phyloP scores from a whole-genome alignment of 225 moss, liverwort and hornwort species.

The Polytrichum formosum region DNA sequence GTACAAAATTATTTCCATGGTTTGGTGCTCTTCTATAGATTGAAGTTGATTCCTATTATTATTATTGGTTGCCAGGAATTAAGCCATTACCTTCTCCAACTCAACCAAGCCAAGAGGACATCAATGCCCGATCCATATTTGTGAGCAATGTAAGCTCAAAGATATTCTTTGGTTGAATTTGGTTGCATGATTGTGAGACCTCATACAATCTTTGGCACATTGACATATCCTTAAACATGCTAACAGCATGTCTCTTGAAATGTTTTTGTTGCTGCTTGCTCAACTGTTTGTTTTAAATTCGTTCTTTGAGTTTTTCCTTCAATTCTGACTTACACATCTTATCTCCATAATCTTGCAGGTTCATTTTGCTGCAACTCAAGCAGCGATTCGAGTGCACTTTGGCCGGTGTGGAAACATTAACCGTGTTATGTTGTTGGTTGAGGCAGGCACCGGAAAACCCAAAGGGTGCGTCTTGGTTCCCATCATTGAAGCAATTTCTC shows the following conservation, averaged over 20 bases:
- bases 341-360: slow-evolving; percentile 38
- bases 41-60: background rate
- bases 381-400: slow-evolving; percentile 73
- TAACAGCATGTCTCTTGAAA: no score
- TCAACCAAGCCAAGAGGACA: slow-evolving; percentile 65
- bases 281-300: no score
- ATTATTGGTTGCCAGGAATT: slow-evolving; percentile 28
- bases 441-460: slow-evolving; percentile 71
- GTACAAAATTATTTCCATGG: no score
- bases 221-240: no score
- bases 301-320: background rate
- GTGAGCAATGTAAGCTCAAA: slow-evolving; percentile 75
- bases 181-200: no score
- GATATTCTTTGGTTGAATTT: no score
- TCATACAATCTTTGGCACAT: no score
- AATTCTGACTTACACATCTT: background rate
- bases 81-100: slow-evolving; percentile 56
- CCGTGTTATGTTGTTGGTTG: slow-evolving; percentile 66
- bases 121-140: slow-evolving; percentile 73
- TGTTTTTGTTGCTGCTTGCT: no score
- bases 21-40: no score
- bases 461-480: slow-evolving; percentile 55
- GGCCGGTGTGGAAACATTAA: slow-evolving; percentile 73
- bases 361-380: slow-evolving; percentile 91
- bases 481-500: no score